phyloP scores from a whole-genome alignment of 2,329 filamentous ascomycete genomes.

The Penicillium sp. region DNA sequence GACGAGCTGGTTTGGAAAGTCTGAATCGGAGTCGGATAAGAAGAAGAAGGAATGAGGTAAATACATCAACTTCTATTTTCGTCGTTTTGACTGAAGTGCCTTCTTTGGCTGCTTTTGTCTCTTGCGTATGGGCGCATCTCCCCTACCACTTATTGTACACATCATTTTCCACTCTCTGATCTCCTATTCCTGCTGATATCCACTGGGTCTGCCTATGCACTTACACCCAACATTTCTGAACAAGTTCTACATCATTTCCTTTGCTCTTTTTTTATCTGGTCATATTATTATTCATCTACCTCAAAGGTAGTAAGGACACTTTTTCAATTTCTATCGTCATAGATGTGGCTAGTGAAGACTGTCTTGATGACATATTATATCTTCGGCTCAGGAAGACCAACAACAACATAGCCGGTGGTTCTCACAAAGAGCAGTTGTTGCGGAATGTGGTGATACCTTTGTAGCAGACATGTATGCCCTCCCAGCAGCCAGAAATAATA shows the following conservation, averaged over 20 bases:
- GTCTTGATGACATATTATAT: not conserved
- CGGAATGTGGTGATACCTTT: not conserved
- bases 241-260: not conserved
- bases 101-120: not conserved
- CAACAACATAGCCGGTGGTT: not conserved
- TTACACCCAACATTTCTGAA: not conserved
- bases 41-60: conserved; percentile 22
- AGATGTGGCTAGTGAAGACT: not conserved
- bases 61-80: not conserved
- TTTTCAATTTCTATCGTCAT: not conserved
- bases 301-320: not conserved
- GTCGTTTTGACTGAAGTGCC: not conserved
- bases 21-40: conserved; percentile 13
- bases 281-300: not conserved
- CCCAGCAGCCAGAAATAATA: too few species aligned
- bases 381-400: not conserved
- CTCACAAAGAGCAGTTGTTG: not conserved
- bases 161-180: conserved; percentile 1
- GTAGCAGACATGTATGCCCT: not conserved
- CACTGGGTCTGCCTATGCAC: not conserved
- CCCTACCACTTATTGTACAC: conserved; percentile 15
- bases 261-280: too few species aligned
- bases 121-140: not conserved
- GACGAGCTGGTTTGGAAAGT: conserved; percentile 13
- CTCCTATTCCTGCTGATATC: conserved; percentile 7